Evolutionary conservation across 305 asterid genomes (phyloP), one percentile per base, ranked within the genome.

Genomic region (Fraxinus velutina): DNA sequence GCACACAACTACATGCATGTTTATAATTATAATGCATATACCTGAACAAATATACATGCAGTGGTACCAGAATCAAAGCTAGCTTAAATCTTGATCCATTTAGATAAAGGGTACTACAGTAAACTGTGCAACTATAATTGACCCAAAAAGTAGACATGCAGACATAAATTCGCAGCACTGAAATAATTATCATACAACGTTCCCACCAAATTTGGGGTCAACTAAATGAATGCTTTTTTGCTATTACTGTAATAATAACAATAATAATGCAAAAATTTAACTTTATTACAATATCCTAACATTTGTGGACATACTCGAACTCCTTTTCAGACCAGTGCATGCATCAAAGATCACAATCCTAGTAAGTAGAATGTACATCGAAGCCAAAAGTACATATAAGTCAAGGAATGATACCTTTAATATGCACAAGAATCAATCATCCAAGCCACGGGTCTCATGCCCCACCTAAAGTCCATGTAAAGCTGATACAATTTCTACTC

Each of bases 351-450:
- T 57, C 68, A 62, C 4, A 17, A 55, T 44, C 17, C 64, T 19
- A 57, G 68, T 6, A 66, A 76, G 22, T 32, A 33, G 13, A 68
- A 64, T 9, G 15, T 33, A 27, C 29, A 30, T 22, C n/a, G 13
- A 55, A 55, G 21, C 62, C 22, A 77, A 27, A 47, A 19, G 17
- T 5, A 21, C 6, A 47, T 6, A 52, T 39, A 19, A 50, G 77
- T 22, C 44, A 36, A 33, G 13, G 2, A 71, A 78, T 9, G 27
- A 12, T 68, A 77, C 64, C 73, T 76, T 55, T 50, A 75, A 9
- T 81, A 37, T 62, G 83, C 74, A 79, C 47, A 30, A 62, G 64
- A 47, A 39, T 6, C 73, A 21, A 78, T 81, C 68, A 75, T 9
- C 42, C 66, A 76, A 27, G 57, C 37, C 68, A 75, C 21, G 17